Evolutionary conservation across 257 asterid species (phyloP), one percentile per base, ranked within the genome.

Genomic region (Salvia rosmarinus): DNA sequence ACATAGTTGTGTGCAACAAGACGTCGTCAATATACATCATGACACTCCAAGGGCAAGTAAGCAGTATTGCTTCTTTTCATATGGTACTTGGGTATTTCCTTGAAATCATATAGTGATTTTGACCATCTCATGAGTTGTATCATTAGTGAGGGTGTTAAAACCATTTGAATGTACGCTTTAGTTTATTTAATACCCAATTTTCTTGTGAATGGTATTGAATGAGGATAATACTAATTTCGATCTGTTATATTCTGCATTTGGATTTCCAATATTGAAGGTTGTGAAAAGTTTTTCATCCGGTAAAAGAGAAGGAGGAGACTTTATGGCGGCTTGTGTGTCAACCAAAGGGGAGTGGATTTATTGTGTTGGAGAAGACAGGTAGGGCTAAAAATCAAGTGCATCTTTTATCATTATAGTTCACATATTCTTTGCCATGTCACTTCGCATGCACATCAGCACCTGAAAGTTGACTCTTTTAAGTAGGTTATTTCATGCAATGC

Each of bases 301-400:
- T 81, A 91, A 95, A 88, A 91, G 98, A 86, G 99, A 95, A 88
- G 97, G 96, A 68, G 99, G 98, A 72, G 98, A 91, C 79, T 95
- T 89, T 67, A 89, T 91, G 86, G 99, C 98, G 13, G 99, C 99
- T 56, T 91, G 95, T 74, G 85, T 95, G 79, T 95, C 97, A 32
- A 89, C 99, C n/a, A 95, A 95, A 79, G 99, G 98, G 71, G 99
- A 95, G 79, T 95, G 99, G 99, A 91, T 95, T 34, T 91, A 95
- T 79, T 91, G 97, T 82, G 87, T 91, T 12, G 99, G 98, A 35
- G 99, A 95, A 85, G 99, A 95, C 88, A 91, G 96, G 99, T 95
- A 75, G 5, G 23, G 23, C 9, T 17, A 19, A 7, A 13, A 58
- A 55, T 19, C 58, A 63, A 43, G 40, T 67, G 35, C 43, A 62